phyloP scores from a whole-genome alignment of 768 basidiomycete genomes.

The Lactarius sanguifluus region DNA sequence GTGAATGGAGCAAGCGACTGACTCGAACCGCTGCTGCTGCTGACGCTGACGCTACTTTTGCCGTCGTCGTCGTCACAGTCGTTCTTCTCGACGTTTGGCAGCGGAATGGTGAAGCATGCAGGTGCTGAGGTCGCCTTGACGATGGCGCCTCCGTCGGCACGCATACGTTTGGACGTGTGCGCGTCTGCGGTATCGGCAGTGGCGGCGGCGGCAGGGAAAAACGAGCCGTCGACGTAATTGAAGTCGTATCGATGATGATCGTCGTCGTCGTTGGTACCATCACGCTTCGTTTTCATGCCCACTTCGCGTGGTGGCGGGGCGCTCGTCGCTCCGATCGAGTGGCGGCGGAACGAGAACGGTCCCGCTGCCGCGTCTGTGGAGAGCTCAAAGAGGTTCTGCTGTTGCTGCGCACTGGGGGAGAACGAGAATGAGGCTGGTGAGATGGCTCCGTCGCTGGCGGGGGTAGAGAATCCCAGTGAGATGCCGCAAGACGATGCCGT shows the following conservation, averaged over 20 bases:
- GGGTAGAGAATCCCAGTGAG: neutral
- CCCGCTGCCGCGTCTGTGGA: neutral
- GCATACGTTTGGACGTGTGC: constrained; percentile 7
- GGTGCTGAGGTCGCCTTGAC: constrained; percentile 7
- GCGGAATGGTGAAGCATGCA: neutral
- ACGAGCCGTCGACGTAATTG: neutral
- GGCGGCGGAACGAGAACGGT: neutral
- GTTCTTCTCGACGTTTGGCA: constrained; percentile 5
- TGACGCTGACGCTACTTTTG: neutral
- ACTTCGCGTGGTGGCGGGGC: neutral
- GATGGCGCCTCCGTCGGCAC: neutral
- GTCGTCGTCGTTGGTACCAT: neutral
- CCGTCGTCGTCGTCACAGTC: neutral
- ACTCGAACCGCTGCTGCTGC: neutral
- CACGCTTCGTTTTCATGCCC: constrained; percentile 6
- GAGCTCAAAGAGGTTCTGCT: neutral
- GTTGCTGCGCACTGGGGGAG: neutral
- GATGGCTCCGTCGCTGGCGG: neutral
- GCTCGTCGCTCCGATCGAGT: constrained; percentile 2
- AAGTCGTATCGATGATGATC: neutral
- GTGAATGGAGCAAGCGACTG: neutral
- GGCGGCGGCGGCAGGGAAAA: neutral
- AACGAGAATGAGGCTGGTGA: neutral
- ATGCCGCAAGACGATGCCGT: neutral
- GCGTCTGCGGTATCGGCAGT: neutral